Base-by-base conservation (phyloP, 2,329 filamentous ascomycete genomes). In the Alternaria atra region DNA sequence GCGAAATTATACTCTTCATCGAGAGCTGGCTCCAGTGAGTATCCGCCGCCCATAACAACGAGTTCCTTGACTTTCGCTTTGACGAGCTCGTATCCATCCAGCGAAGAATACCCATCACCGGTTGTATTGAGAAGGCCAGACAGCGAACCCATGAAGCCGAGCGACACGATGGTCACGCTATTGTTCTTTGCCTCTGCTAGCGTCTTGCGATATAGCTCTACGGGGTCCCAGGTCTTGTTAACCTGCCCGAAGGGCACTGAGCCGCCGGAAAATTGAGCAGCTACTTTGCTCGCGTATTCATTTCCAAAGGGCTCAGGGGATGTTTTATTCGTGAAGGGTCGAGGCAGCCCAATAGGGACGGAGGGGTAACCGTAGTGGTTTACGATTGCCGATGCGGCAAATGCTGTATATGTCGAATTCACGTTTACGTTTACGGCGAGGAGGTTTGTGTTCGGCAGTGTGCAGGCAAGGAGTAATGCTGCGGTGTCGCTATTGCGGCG, bases 1-100 rank as follows among this genome's bases (percentile, higher is more conserved):
- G 71, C 82, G 63, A 86, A 86, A 68, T 87, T 86, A 70, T 76
- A 86, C 55, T 84, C 80, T 55, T 75, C 71, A 8, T 83, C 84
- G 0, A 58, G 10, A 15, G 55, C 40, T 7, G 25, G 42, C 13
- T 47, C 40, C 15, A 76, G 77, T 0, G 84, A 83, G 56, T 85
- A 86, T 6, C 58, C 70, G 12, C 84, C 84, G 25, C 84, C 85
- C 84, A 86, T 86, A 6, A 86, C 67, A 2, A 86, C 81, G 1
- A 86, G 75, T 67, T 86, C 80, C 1, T 70, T 68, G 2, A 86
- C 83, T 64, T 86, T 86, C 9, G 63, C 55, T 1, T 73, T 61
- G 23, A 86, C 63, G 2, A 86, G 79, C 8, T 77, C 77, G 1
- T 66, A 71, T 0, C 84, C 84, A 8, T 69, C 61, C 10, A 84